Conservation (phyloP, 1,284 basidiomycete genomes). For the Malassezia nana region DNA sequence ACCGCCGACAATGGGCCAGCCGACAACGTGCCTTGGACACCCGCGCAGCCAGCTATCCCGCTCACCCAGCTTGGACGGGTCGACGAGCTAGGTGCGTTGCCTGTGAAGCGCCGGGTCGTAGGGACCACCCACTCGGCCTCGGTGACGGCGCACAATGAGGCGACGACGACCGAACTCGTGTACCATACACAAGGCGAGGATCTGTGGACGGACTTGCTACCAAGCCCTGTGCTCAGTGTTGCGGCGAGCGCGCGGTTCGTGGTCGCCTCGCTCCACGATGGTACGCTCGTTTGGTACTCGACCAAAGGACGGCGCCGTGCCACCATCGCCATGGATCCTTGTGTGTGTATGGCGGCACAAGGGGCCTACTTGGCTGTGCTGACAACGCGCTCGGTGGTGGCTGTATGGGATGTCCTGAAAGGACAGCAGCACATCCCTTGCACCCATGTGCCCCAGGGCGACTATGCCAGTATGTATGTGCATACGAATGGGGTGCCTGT, state of each 20-base stretch:
- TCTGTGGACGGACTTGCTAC: constrained; percentile 73
- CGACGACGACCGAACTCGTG: constrained; percentile 50
- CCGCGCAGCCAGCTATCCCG: neutral
- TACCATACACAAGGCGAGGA: neutral
- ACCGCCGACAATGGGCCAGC: no score
- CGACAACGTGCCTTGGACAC: neutral
- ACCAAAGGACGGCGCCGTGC: constrained; percentile 26
- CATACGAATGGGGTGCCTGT: constrained; percentile 50
- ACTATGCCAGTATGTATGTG: constrained; percentile 24
- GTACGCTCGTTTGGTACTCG: constrained; percentile 34
- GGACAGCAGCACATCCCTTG: neutral
- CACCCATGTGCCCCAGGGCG: constrained; percentile 23
- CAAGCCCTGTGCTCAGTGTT: constrained; percentile 60
- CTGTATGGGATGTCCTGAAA: constrained; percentile 15
- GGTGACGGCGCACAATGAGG: constrained; percentile 70
- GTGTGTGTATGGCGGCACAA: constrained; percentile 26
- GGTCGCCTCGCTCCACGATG: constrained; percentile 52
- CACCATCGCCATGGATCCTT: constrained; percentile 28
- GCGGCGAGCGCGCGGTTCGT: constrained; percentile 61
- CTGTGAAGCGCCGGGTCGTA: constrained; percentile 49
- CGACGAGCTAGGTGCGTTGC: neutral
- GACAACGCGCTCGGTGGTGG: constrained; percentile 19
- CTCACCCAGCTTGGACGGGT: neutral
- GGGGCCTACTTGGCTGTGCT: constrained; percentile 31
- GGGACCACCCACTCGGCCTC: constrained; percentile 55